Conservation (phyloP, 2,329 filamentous ascomycete genomes). For the Colletotrichum truncatum region DNA sequence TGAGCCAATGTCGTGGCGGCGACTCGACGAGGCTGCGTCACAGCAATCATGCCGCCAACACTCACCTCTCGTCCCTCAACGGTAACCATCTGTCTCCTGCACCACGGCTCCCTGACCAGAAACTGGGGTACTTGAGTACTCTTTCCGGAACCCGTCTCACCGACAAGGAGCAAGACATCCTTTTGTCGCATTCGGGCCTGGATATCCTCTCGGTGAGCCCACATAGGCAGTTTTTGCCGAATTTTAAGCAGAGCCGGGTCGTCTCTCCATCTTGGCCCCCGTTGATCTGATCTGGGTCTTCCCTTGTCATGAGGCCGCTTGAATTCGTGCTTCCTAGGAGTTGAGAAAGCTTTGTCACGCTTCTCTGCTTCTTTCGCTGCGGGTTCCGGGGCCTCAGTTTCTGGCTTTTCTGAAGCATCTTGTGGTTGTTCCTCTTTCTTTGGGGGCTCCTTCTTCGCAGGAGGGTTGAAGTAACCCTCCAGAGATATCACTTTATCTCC, state of each 20-base stretch:
- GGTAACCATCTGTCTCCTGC: conserved; percentile 66
- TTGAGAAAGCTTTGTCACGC: neutral
- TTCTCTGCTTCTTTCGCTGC: neutral
- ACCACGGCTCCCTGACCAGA: conserved; percentile 82
- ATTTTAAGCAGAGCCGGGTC: conserved; percentile 49
- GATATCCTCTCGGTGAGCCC: conserved; percentile 77
- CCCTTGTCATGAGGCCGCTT: neutral
- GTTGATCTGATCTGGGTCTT: neutral
- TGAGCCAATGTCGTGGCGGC: conserved; percentile 91
- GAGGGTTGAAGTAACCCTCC: conserved; percentile 56
- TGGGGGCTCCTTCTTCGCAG: conserved; percentile 32
- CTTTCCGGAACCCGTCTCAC: conserved; percentile 96
- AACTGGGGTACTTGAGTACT: conserved; percentile 97
- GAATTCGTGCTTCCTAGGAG: neutral
- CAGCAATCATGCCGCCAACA: conserved; percentile 85
- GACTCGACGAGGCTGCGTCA: conserved; percentile 93
- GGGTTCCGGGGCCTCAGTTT: neutral
- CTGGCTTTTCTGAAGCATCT: neutral
- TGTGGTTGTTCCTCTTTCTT: neutral
- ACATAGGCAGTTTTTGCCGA: conserved; percentile 82
- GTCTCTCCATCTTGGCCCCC: conserved; percentile 32
- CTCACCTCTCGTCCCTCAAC: conserved; percentile 53
- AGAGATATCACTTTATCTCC: conserved; percentile 59
- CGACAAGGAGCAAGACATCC: conserved; percentile 84
- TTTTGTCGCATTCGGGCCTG: conserved; percentile 68